Evolutionary conservation across 2,329 filamentous ascomycete species (phyloP), one percentile per base, ranked within the genome.

Genomic region (Pestalotiopsis sp.): DNA sequence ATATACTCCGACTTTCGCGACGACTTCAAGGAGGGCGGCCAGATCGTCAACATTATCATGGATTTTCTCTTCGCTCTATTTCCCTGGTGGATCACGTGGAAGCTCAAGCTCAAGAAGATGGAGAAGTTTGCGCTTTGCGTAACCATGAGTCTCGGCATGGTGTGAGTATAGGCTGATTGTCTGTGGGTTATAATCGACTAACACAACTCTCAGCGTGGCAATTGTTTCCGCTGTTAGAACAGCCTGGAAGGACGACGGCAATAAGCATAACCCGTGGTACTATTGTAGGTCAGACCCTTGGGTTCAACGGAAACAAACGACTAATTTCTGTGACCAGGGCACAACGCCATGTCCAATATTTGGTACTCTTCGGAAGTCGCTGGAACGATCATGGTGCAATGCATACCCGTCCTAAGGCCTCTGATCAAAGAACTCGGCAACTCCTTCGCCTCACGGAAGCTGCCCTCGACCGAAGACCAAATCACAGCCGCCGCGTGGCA

Each of bases 41-140:
- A 68, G 17, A 49, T 85, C 5, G 85, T 85, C 73, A 87, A 86
- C 72, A 83, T 86, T 67, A 77, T 86, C 31, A 86, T 86, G 82
- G 85, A 87, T 68, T 85, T 87, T 52, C 71, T 84, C 0, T 82
- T 87, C 71, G 84, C 85, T 0, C 67, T 77, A 7, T 84, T 86
- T 64, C 85, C 85, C 2, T 86, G 84, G 84, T 72, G 84, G 39
- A 81, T 87, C 23, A 84, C 83, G 0, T 83, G 81, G 75, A 79
- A 79, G 2, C 70, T 87, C 60, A 83, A 83, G 67, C 85, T 87
- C 80, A 79, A 80, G 39, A 79, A 74, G 38, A 78, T 77, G 0
- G 85, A 87, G 69, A 87, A 86, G 75, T 75, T 86, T 63, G 84
- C 80, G 4, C 81, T 87, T 3, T 84, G 84, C 65, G 41, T 82